Conservation (phyloP, 768 basidiomycete species). For the Chalciporus piperatus region DNA sequence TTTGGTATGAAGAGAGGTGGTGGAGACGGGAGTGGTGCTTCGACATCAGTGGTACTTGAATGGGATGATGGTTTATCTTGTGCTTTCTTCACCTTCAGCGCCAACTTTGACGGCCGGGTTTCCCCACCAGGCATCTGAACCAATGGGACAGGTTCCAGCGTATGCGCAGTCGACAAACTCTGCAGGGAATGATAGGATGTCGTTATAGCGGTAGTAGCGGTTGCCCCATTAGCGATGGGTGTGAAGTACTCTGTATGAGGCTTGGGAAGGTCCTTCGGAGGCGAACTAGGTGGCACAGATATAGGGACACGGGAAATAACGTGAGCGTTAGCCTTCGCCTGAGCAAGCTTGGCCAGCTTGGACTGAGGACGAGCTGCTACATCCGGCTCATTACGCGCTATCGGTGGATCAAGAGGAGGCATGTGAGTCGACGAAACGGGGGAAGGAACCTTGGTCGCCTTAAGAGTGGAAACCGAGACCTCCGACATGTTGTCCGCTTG, state of each 20-base stretch:
- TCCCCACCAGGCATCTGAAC: slow-evolving; percentile 33
- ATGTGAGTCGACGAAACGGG: slow-evolving; percentile 24
- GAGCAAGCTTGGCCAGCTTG: slow-evolving; percentile 72
- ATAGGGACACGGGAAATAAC: slow-evolving; percentile 26
- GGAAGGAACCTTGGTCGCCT: slow-evolving; percentile 16
- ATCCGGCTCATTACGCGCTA: slow-evolving; percentile 16
- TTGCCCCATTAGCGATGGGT: slow-evolving; percentile 77
- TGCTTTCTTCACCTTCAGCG: slow-evolving; percentile 66
- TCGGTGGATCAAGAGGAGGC: slow-evolving; percentile 7
- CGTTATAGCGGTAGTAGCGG: slow-evolving; percentile 83
- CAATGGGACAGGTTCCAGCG: slow-evolving; percentile 16
- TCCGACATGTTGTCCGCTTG: slow-evolving; percentile 16
- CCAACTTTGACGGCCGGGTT: slow-evolving; percentile 66
- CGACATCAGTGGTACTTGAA: slow-evolving; percentile 38
- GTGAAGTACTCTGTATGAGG: slow-evolving; percentile 67
- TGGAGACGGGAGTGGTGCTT: slow-evolving; percentile 33
- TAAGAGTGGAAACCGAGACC: slow-evolving; percentile 22
- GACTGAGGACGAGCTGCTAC: slow-evolving; percentile 49
- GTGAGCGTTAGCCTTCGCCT: slow-evolving; percentile 42
- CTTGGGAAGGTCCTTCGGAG: slow-evolving; percentile 38
- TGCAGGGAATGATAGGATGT: slow-evolving; percentile 74
- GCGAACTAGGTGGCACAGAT: slow-evolving; percentile 16
- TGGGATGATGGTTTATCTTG: slow-evolving; percentile 41
- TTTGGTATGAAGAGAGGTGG: slow-evolving; percentile 60
- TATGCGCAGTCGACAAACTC: slow-evolving; percentile 46